Conservation (phyloP, 2,329 filamentous ascomycete species). For the Coniella lustricola region DNA sequence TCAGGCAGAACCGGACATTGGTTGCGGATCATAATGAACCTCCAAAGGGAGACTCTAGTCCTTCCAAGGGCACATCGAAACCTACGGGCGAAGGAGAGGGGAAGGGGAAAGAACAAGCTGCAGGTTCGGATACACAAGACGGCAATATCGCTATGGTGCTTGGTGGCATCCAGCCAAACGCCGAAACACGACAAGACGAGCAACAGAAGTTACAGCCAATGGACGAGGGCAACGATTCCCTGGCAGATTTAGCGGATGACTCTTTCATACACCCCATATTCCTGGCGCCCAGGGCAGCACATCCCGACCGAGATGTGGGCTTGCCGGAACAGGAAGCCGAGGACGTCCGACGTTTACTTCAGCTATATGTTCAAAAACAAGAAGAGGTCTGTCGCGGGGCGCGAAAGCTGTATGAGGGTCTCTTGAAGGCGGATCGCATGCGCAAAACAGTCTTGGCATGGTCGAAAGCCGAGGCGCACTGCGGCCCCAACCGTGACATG, state of each 20-base stretch:
- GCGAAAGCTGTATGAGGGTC: conserved; percentile 59
- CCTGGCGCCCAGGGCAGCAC: conserved; percentile 52
- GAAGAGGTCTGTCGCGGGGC: conserved; percentile 73
- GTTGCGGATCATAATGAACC: background rate
- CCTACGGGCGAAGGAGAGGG: background rate
- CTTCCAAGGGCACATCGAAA: conserved; percentile 1
- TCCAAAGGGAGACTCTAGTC: background rate
- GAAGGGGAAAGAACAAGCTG: conserved; percentile 11
- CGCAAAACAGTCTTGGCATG: conserved; percentile 65
- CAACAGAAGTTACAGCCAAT: conserved; percentile 2
- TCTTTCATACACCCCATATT: conserved; percentile 70
- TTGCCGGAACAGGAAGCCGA: conserved; percentile 70
- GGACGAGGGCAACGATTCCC: conserved; percentile 11
- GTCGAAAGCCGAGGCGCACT: conserved; percentile 72
- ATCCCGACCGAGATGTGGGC: conserved; percentile 63
- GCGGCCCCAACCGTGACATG: conserved; percentile 61
- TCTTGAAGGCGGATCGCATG: conserved; percentile 66
- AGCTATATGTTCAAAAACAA: conserved; percentile 77
- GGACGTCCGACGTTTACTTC: conserved; percentile 65
- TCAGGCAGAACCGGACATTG: background rate
- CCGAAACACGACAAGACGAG: background rate
- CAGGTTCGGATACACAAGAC: conserved; percentile 1
- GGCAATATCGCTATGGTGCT: conserved; percentile 10
- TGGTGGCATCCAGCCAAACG: background rate
- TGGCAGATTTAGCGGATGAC: conserved; percentile 26